These are phyloP conservation scores for Boletus reticuloceps DNA, from an alignment of 768 basidiomycete genomes.

Conservation along the genomic window DNA sequence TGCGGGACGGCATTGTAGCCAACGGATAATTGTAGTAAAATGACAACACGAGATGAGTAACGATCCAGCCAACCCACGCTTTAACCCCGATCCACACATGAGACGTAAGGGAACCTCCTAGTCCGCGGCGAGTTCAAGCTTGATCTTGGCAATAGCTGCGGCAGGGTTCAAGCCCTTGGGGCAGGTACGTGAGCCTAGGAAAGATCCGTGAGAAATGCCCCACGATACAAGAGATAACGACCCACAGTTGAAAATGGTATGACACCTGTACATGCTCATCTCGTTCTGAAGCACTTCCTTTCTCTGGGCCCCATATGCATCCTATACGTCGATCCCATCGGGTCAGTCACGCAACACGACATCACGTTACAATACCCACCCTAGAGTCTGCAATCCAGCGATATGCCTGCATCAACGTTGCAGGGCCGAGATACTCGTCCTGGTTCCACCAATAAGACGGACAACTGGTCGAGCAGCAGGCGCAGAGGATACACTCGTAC, in stretches of 20 bases:
- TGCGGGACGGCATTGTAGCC: not conserved
- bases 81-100: not conserved
- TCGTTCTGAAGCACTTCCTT: conserved; percentile 95
- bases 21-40: not conserved
- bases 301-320: conserved; percentile 72
- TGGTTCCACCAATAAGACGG: conserved; percentile 99
- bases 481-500: conserved; percentile 97
- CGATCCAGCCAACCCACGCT: not conserved
- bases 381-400: conserved; percentile 98
- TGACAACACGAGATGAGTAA: not conserved
- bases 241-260: conserved; percentile 96
- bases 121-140: conserved; percentile 81
- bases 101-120: conserved; percentile 30
- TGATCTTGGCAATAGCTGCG: conserved; percentile 89
- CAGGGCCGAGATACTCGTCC: conserved; percentile 96
- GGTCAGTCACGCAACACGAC: not conserved
- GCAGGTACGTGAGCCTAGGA: conserved; percentile 83
- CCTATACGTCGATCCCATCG: conserved; percentile 40
- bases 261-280: conserved; percentile 95
- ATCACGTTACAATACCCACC: conserved; percentile 41
- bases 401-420: conserved; percentile 95
- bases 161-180: conserved; percentile 96
- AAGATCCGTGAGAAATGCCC: not conserved
- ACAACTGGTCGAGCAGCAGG: conserved; percentile 97
- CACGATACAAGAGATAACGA: not conserved